A percentile compares a stretch with the other conserved stretches of the same genome.
Conservation (phyloP, 169 alveolate species). For the Plasmodium knowlesi region DNA sequence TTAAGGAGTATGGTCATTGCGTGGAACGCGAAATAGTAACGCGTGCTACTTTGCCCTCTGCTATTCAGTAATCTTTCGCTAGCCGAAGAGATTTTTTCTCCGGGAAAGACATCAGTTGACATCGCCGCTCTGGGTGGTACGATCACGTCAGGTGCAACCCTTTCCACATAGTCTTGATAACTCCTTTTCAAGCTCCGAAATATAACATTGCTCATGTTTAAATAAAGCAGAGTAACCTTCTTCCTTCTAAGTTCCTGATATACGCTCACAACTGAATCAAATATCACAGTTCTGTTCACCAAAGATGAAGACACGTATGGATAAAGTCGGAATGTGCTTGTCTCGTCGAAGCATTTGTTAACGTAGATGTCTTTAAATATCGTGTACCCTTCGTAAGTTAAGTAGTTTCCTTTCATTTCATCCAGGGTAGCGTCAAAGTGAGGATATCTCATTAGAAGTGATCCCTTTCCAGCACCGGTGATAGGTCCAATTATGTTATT, state of each 20-base stretch:
- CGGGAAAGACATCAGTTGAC: background rate
- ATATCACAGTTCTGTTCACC: slow-evolving; percentile 45
- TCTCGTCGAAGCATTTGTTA: background rate
- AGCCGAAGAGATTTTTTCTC: background rate
- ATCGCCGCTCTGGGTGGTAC: background rate
- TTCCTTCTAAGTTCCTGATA: slow-evolving; percentile 54
- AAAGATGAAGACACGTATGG: slow-evolving; percentile 29
- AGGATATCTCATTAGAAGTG: background rate
- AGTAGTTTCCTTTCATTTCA: background rate
- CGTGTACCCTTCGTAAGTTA: slow-evolving; percentile 73
- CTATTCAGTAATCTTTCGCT: background rate
- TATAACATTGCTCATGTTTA: slow-evolving; percentile 23
- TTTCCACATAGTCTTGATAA: slow-evolving; percentile 29
- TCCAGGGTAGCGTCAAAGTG: background rate
- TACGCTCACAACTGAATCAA: slow-evolving; percentile 61
- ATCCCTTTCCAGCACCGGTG: background rate
- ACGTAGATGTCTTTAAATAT: slow-evolving; percentile 54
- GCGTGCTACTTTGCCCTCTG: slow-evolving; percentile 6
- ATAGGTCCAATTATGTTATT: background rate
- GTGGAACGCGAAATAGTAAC: slow-evolving; percentile 38
- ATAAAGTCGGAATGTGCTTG: background rate
- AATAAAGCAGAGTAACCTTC: slow-evolving; percentile 23
- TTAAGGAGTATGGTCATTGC: slow-evolving; percentile 28
- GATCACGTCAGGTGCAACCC: background rate
- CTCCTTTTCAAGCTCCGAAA: slow-evolving; percentile 62